Evolutionary conservation across 2,329 filamentous ascomycete species (phyloP), one percentile per base, ranked within the genome.

Genomic region (Aspergillus tanneri): DNA sequence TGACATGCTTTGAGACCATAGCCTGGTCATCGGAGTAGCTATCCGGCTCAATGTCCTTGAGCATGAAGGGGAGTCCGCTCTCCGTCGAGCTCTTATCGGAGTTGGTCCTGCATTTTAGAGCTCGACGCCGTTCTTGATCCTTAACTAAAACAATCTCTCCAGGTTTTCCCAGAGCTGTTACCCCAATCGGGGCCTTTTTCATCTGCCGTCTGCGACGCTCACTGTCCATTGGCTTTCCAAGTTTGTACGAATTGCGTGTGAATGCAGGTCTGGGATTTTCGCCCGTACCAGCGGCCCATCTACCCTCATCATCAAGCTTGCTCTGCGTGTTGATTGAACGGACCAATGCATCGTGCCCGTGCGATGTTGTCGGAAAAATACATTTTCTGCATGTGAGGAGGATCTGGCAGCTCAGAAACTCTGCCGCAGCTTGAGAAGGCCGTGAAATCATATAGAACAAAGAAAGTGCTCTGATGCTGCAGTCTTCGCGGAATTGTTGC

Each of bases 131-230:
- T 41, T 57, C 48, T 40, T 46, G 53, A 16, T 62, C 50, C 30
- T 58, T 56, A 7, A 72, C 57, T 19, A 73, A 58, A 21, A 72
- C 53, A 5, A 73, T 63, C 41, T 72, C 60, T 3, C 63, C 68
- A 1, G 68, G 69, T 40, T 67, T 59, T 22, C 71, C 71, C 7
- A 73, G 53, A 1, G 65, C 50, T 28, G 65, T 54, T 22, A 70
- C 62, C 25, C 61, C 62, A 7, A 72, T 61, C 6, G 59, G 36
- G 3, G 64, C 55, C 40, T 40, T 59, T 25, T 38, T 49, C 37
- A 24, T 46, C 39, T 40, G 18, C 14, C 35, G 40, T 34, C 28
- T 10, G 22, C 35, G 27, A 28, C n/a, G n/a, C n/a, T n/a, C n/a
- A n/a, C n/a, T n/a, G n/a, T n/a, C n/a, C n/a, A n/a, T n/a, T n/a